Evolutionary conservation across 305 asterid species (phyloP).

Genomic region (Fraxinus paxiana): DNA sequence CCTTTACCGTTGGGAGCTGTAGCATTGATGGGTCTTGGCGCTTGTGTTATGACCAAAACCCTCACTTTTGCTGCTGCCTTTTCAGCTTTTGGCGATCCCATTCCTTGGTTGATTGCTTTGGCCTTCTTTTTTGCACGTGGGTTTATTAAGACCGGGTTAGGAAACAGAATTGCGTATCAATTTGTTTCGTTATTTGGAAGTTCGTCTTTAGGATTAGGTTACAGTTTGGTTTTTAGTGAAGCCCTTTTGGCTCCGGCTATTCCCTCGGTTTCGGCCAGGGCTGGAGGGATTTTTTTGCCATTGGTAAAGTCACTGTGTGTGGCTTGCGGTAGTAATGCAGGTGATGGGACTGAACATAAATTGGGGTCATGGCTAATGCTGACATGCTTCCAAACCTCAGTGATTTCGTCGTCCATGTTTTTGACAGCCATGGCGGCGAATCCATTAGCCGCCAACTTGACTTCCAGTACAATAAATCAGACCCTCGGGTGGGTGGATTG

Average conservation of each 20-base stretch:
- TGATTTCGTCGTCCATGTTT: constrained; percentile 91
- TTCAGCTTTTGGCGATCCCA: constrained; percentile 95
- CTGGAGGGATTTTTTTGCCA: constrained; percentile 92
- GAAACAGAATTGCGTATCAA: constrained; percentile 87
- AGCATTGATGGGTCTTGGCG: constrained; percentile 80
- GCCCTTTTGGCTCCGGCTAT: constrained; percentile 94
- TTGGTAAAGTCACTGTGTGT: constrained; percentile 81
- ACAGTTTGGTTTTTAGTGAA: constrained; percentile 88
- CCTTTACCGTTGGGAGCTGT: constrained; percentile 94
- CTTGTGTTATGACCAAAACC: constrained; percentile 77
- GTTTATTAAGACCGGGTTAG: constrained; percentile 85
- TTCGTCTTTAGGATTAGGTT: constrained; percentile 78
- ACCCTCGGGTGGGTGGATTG: constrained; percentile 95
- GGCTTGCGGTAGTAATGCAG: constrained; percentile 85
- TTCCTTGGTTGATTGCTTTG: constrained; percentile 88
- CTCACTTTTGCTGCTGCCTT: constrained; percentile 83
- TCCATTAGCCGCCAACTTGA: constrained; percentile 83
- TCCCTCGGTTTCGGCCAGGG: constrained; percentile 90
- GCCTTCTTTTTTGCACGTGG: constrained; percentile 97
- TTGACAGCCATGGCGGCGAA: constrained; percentile 98
- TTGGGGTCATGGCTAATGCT: constrained; percentile 95
- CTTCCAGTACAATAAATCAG: constrained; percentile 58
- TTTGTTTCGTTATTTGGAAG: constrained; percentile 83
- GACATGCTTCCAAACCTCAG: constrained; percentile 92
- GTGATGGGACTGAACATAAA: constrained; percentile 85